phyloP scores from a whole-genome alignment of 2,329 filamentous ascomycete species.

The Chlorencoelia australis region DNA sequence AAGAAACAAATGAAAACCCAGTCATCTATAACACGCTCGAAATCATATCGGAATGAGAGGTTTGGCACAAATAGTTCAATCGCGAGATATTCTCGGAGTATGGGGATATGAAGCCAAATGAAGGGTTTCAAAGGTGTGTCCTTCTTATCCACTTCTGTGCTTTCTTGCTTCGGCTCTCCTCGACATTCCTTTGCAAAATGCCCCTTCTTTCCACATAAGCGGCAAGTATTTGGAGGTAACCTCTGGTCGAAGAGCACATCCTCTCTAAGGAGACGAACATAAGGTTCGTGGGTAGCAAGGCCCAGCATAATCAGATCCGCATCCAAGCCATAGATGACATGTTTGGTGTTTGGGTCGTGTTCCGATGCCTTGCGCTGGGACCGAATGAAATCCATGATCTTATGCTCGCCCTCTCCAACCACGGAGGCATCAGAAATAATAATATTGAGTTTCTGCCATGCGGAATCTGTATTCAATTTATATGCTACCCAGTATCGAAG shows the following conservation, averaged over 20 bases:
- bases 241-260: conserved; percentile 97
- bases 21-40: conserved; percentile 90
- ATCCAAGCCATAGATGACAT: conserved; percentile 96
- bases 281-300: conserved; percentile 90
- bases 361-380: conserved; percentile 84
- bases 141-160: conserved; percentile 74
- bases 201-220: conserved; percentile 82
- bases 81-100: conserved; percentile 86
- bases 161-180: conserved; percentile 68
- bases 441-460: conserved; percentile 91
- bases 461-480: conserved; percentile 93
- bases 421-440: conserved; percentile 98
- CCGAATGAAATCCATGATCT: conserved; percentile 97
- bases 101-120: conserved; percentile 92
- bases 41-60: conserved; percentile 79
- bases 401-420: conserved; percentile 96
- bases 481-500: conserved; percentile 95
- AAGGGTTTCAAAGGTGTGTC: conserved; percentile 77
- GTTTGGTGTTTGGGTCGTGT: conserved; percentile 91
- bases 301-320: conserved; percentile 98
- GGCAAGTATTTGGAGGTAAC: conserved; percentile 70
- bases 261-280: conserved; percentile 92
- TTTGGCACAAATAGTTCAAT: conserved; percentile 77
- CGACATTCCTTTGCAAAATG: conserved; percentile 82
- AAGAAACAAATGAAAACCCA: conserved; percentile 99